A percentile compares a stretch with the other conserved stretches of the same genome.
Evolutionary conservation across 2,329 filamentous ascomycete genomes (phyloP).

Genomic region (Anthostomella pinea): DNA sequence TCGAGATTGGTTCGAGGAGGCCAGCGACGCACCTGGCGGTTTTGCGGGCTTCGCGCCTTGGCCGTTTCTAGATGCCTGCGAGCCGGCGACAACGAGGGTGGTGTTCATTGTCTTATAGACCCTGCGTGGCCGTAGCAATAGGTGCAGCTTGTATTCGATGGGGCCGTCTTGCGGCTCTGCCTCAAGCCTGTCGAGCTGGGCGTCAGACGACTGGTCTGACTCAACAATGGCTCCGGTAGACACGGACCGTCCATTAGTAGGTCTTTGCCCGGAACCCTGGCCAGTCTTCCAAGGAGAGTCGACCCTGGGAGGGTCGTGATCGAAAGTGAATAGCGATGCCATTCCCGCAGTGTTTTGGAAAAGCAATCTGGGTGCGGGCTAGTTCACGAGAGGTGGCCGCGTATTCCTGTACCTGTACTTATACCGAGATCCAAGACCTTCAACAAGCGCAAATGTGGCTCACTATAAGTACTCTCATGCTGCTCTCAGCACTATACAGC

Average conservation of each 20-base stretch:
- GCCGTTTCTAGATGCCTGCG: constrained; percentile 28
- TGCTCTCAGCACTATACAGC: constrained; percentile 12
- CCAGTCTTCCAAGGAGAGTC: constrained; percentile 84
- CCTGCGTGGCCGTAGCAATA: constrained; percentile 76
- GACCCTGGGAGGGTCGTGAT: constrained; percentile 81
- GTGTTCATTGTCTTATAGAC: constrained; percentile 73
- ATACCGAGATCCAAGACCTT: too few species aligned
- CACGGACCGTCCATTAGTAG: constrained; percentile 28
- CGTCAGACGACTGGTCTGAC: constrained; percentile 28
- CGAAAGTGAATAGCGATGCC: constrained; percentile 96
- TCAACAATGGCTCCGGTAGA: constrained; percentile 32
- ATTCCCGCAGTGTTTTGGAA: too few species aligned
- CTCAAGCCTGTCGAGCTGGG: constrained; percentile 64
- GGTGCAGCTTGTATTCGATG: constrained; percentile 93
- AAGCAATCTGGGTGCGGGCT: too few species aligned
- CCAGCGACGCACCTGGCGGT: constrained; percentile 17
- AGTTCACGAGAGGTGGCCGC: too few species aligned
- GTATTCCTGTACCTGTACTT: too few species aligned
- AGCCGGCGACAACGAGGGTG: constrained; percentile 31
- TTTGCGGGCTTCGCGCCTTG: constrained; percentile 28
- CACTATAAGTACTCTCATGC: too few species aligned
- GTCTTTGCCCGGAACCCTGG: constrained; percentile 39
- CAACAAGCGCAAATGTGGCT: too few species aligned
- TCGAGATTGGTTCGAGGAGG: constrained; percentile 63
- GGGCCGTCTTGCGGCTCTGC: constrained; percentile 92